A percentile compares a stretch with the other conserved stretches of the same genome.
These are phyloP conservation scores for Hanseniaspora taiwanica DNA, from an alignment of 805 yeast genomes.

Conservation along the genomic window DNA sequence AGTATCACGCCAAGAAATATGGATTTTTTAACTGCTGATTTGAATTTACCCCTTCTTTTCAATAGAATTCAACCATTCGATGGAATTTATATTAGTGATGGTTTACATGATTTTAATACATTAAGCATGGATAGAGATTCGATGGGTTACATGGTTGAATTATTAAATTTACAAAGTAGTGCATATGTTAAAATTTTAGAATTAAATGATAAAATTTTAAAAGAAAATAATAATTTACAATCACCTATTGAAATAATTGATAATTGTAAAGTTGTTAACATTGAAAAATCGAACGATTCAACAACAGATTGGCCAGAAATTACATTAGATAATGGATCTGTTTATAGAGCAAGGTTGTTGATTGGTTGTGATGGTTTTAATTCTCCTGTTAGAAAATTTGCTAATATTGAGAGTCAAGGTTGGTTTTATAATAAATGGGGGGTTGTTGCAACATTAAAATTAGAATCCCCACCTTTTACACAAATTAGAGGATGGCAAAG, in stretches of 20 bases:
- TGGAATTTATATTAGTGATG: conserved; percentile 77
- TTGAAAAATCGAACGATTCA: conserved; percentile 18
- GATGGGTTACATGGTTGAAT: conserved; percentile 79
- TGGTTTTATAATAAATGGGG: conserved; percentile 87
- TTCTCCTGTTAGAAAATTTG: conserved; percentile 77
- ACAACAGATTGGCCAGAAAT: conserved; percentile 58
- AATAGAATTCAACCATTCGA: conserved; percentile 74
- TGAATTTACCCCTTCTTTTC: conserved; percentile 61
- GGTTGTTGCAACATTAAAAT: conserved; percentile 76
- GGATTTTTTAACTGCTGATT: conserved; percentile 49
- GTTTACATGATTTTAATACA: conserved; percentile 45
- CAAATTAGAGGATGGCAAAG: conserved; percentile 80
- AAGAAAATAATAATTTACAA: conserved; percentile 10
- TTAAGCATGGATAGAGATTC: conserved; percentile 55
- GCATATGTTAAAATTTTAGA: conserved; percentile 41
- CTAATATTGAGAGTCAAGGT: conserved; percentile 67
- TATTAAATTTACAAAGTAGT: conserved; percentile 68
- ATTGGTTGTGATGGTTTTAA: conserved; percentile 95
- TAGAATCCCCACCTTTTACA: conserved; percentile 59
- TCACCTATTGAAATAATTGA: conserved; percentile 36
- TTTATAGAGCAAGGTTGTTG: conserved; percentile 54
- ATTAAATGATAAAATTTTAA: conserved; percentile 15
- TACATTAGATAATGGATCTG: conserved; percentile 49
- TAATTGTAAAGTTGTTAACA: conserved; percentile 51
- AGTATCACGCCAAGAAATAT: conserved; percentile 77